Conservation (phyloP, 257 asterid species). For the Echium plantagineum region DNA sequence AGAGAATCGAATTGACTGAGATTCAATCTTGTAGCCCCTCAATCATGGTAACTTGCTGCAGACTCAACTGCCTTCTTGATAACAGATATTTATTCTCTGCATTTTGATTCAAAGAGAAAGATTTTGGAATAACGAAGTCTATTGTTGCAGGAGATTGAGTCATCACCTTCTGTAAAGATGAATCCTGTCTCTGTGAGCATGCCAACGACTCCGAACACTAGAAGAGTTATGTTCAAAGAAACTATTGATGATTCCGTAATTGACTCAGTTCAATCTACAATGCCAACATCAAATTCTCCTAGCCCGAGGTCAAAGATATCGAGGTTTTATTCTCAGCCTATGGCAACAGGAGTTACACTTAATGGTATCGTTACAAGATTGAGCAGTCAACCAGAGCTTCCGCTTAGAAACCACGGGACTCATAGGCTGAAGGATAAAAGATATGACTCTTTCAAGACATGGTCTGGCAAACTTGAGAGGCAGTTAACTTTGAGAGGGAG, state of each 20-base stretch:
- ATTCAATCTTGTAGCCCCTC: slow-evolving; percentile 13
- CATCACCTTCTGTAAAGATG: slow-evolving; percentile 14
- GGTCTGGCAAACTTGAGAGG: slow-evolving; percentile 11
- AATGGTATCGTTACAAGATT: too few relatives aligned
- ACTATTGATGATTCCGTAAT: slow-evolving; percentile 11
- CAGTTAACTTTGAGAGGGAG: slow-evolving; percentile 3
- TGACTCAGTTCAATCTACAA: slow-evolving; percentile 9
- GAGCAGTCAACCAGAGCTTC: too few relatives aligned
- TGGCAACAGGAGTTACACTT: too few relatives aligned
- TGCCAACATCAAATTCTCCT: slow-evolving; percentile 3
- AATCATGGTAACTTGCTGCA: slow-evolving; percentile 14
- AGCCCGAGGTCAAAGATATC: slow-evolving; percentile 5
- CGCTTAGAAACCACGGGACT: neutral
- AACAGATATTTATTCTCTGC: neutral
- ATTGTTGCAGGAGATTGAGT: slow-evolving; percentile 28
- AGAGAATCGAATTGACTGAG: neutral
- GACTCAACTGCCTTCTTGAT: neutral
- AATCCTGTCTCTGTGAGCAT: slow-evolving; percentile 53
- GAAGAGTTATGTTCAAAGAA: slow-evolving; percentile 24
- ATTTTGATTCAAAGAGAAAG: neutral
- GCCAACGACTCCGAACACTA: slow-evolving; percentile 53
- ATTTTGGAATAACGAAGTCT: neutral
- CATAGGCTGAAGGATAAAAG: slow-evolving; percentile 6
- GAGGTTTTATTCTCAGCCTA: slow-evolving; percentile 48
- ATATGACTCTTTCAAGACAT: slow-evolving; percentile 9